These are phyloP conservation scores for Ustilago crameri DNA, from an alignment of 1,284 basidiomycete genomes.

Conservation along the genomic window DNA sequence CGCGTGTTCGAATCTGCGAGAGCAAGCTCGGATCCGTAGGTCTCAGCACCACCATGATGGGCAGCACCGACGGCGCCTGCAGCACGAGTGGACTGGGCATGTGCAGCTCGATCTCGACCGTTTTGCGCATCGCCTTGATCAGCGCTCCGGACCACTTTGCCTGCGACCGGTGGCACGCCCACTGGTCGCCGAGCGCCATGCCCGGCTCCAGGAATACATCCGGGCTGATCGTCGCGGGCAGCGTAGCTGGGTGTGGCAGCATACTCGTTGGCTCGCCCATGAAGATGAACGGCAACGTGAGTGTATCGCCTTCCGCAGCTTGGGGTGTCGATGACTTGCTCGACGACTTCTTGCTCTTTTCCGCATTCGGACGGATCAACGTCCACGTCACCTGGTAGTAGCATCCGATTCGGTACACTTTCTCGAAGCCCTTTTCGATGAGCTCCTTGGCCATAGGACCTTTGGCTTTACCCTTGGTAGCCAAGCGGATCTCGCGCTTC, in stretches of 20 bases:
- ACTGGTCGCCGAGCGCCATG: constrained; percentile 44
- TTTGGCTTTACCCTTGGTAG: constrained; percentile 45
- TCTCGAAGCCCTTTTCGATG: constrained; percentile 54
- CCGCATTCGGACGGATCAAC: constrained; percentile 31
- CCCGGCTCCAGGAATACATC: constrained; percentile 38
- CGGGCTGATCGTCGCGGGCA: constrained; percentile 49
- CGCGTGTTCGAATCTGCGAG: constrained; percentile 28
- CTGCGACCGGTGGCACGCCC: constrained; percentile 48
- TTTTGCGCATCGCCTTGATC: constrained; percentile 44
- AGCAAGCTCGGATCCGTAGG: constrained; percentile 57
- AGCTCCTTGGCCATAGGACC: constrained; percentile 47
- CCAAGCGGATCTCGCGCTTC: constrained; percentile 46
- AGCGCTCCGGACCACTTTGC: constrained; percentile 59
- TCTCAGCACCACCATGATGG: constrained; percentile 58
- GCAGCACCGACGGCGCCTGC: constrained; percentile 57
- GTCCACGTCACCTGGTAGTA: constrained; percentile 60
- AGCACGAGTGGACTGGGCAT: constrained; percentile 43
- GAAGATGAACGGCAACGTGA: constrained; percentile 62
- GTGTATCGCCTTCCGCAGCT: constrained; percentile 38
- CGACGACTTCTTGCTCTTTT: constrained; percentile 29
- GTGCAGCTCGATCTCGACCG: constrained; percentile 58
- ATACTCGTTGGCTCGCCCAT: constrained; percentile 54
- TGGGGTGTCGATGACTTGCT: constrained; percentile 34
- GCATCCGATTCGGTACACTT: constrained; percentile 61
- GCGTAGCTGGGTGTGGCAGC: constrained; percentile 49